Percentiles rank a stretch among this genome's conserved stretches.
phyloP scores from a whole-genome alignment of 169 alveolate species.

The Eimeria acervulina region DNA sequence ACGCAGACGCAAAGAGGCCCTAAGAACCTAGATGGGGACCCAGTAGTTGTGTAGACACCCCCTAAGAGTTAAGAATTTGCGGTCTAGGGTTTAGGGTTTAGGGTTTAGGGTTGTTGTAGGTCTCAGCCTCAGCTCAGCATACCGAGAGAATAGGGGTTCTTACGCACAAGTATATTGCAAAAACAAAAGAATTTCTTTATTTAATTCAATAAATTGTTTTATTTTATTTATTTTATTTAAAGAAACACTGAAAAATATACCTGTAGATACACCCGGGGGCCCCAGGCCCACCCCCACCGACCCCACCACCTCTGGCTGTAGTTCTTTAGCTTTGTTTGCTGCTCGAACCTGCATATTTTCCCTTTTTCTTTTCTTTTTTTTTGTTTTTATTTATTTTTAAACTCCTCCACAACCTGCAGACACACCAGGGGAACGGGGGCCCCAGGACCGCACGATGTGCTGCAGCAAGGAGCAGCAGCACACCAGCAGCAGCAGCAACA shows the following conservation, averaged over 20 bases:
- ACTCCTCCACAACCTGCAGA: background rate
- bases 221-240: too few relatives aligned
- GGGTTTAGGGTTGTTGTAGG: too few relatives aligned
- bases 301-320: background rate
- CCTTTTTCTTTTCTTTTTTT: background rate
- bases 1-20: too few relatives aligned
- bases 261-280: background rate
- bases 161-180: background rate
- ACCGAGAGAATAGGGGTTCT: background rate
- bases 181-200: background rate
- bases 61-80: too few relatives aligned
- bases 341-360: background rate
- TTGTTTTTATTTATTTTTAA: background rate
- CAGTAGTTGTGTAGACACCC: too few relatives aligned
- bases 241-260: background rate
- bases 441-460: background rate
- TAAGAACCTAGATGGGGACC: too few relatives aligned
- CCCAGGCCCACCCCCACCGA: slow-evolving; percentile 19
- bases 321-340: background rate
- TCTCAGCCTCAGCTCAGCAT: too few relatives aligned
- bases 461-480: background rate
- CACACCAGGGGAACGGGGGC: background rate
- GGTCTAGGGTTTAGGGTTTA: too few relatives aligned
- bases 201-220: background rate
- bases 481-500: background rate